Conservation (phyloP, 177 flowering plant species). For the Vitis hybrid region DNA sequence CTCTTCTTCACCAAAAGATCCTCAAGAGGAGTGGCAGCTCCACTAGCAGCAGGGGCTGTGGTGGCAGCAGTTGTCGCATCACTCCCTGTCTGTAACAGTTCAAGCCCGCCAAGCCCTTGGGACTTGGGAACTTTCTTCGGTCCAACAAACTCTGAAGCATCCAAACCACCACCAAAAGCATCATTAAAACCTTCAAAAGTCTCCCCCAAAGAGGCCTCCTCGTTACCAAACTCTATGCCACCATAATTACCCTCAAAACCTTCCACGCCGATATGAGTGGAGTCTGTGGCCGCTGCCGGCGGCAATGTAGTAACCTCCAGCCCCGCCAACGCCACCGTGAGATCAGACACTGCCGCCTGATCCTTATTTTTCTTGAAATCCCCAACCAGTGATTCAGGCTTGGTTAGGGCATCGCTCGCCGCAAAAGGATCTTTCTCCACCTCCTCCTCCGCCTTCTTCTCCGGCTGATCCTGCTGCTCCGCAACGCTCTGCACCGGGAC, state of each 20-base stretch:
- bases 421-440: conserved; percentile 89
- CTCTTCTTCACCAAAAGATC: conserved; percentile 64
- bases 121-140: conserved; percentile 46
- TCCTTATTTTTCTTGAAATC: conserved; percentile 88
- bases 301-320: conserved; percentile 85
- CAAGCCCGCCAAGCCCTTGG: conserved; percentile 90
- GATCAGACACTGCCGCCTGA: conserved; percentile 37
- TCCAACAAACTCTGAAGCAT: conserved; percentile 89
- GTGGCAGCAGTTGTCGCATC: conserved; percentile 25
- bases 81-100: conserved; percentile 59
- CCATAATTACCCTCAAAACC: conserved; percentile 98
- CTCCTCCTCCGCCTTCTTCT: conserved; percentile 39
- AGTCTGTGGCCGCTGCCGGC: conserved; percentile 83
- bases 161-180: conserved; percentile 98
- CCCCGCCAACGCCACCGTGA: conserved; percentile 69
- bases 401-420: conserved; percentile 74
- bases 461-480: conserved; percentile 34
- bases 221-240: conserved; percentile 80
- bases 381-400: conserved; percentile 69
- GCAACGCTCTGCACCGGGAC: conserved; percentile 26
- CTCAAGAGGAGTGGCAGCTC: conserved; percentile 60
- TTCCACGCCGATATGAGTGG: conserved; percentile 77
- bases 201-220: conserved; percentile 69
- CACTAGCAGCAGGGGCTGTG: conserved; percentile 29
- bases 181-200: conserved; percentile 86